Percentiles rank a stretch among this genome's conserved stretches.
Conservation (phyloP, 2,329 filamentous ascomycete species). For the Verticillium nubilum region DNA sequence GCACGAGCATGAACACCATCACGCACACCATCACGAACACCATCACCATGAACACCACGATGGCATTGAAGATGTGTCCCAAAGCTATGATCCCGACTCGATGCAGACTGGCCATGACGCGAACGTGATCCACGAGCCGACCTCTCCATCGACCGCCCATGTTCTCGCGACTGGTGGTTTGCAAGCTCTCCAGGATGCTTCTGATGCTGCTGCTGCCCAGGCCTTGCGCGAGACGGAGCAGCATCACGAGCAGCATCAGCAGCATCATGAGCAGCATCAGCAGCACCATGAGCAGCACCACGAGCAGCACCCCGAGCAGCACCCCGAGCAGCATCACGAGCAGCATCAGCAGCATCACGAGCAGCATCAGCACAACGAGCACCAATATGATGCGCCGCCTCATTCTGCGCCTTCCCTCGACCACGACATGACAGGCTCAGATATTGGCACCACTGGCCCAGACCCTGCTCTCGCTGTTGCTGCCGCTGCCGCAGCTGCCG, state of each 20-base stretch:
- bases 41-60: neutral
- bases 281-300: slow-evolving; percentile 1
- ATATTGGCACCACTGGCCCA: neutral
- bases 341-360: slow-evolving; percentile 1
- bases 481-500: slow-evolving; percentile 5
- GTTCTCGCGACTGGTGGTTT: slow-evolving; percentile 3
- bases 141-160: neutral
- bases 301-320: neutral
- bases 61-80: neutral
- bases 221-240: neutral
- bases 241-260: slow-evolving; percentile 2
- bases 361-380: slow-evolving; percentile 25
- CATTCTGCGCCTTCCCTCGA: slow-evolving; percentile 16
- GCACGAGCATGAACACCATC: neutral
- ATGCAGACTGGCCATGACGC: neutral
- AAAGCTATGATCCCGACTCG: neutral
- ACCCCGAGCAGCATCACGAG: neutral
- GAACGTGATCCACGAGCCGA: slow-evolving; percentile 3
- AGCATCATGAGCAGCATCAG: neutral
- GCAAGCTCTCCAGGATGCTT: neutral
- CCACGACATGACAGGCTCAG: neutral
- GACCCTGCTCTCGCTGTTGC: slow-evolving; percentile 14
- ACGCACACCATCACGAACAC: neutral
- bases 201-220: neutral
- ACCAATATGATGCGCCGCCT: slow-evolving; percentile 30